Evolutionary conservation across 306 rosid genomes (phyloP).

Genomic region (Neltuma alba): DNA sequence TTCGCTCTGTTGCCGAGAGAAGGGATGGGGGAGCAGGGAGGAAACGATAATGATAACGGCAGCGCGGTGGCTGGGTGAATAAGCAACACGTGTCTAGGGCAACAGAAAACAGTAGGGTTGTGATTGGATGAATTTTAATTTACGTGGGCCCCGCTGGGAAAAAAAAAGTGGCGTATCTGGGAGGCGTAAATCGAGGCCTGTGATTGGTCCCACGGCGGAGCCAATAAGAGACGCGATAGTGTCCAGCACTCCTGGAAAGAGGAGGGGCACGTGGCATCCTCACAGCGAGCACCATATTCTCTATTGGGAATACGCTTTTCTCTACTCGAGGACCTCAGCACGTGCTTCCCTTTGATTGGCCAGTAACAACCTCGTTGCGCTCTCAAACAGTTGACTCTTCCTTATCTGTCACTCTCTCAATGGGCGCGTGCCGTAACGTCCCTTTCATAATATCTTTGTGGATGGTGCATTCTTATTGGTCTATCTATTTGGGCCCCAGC

Average conservation of each 20-base stretch:
- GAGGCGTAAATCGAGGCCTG: constrained; percentile 27
- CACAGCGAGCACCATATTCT: constrained; percentile 49
- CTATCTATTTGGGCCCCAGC: too few species aligned
- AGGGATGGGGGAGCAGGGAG: background rate
- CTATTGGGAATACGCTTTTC: constrained; percentile 36
- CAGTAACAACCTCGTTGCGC: constrained; percentile 14
- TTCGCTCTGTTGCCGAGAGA: constrained; percentile 1
- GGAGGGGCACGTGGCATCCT: constrained; percentile 58
- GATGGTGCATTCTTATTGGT: background rate
- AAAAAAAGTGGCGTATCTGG: constrained; percentile 53
- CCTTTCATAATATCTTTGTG: background rate
- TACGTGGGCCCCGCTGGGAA: background rate
- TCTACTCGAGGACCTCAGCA: constrained; percentile 40
- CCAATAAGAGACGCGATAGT: constrained; percentile 42
- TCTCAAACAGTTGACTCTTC: background rate
- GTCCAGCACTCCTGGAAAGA: constrained; percentile 31
- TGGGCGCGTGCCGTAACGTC: background rate
- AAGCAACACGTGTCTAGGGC: background rate
- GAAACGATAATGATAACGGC: background rate
- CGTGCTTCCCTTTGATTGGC: constrained; percentile 45
- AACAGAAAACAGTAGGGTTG: background rate
- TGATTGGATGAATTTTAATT: background rate
- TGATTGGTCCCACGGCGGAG: constrained; percentile 41
- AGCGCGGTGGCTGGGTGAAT: background rate
- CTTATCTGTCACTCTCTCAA: background rate